These are phyloP conservation scores for Phialemoniopsis sp. DNA, from an alignment of 2,329 filamentous ascomycete species.

Conservation along the genomic window DNA sequence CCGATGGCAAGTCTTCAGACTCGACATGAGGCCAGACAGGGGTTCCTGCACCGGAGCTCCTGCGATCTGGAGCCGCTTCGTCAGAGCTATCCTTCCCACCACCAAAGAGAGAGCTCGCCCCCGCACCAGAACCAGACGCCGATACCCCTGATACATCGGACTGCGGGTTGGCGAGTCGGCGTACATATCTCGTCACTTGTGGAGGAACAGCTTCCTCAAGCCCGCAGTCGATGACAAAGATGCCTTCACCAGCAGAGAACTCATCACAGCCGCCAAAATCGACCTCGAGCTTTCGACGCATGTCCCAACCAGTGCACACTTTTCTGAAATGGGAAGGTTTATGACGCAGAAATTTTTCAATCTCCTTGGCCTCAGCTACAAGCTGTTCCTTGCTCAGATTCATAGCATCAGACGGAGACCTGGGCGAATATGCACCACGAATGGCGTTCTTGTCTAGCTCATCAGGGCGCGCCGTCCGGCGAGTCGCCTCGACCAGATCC, in stretches of 20 bases:
- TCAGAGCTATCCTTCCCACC: too few relatives aligned
- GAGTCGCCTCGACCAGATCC: conserved; percentile 74
- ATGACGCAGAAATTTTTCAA: conserved; percentile 69
- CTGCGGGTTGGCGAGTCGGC: conserved; percentile 18
- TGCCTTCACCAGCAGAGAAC: conserved; percentile 64
- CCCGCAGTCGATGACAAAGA: conserved; percentile 73
- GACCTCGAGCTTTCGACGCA: conserved; percentile 78
- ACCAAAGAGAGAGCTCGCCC: conserved; percentile 1
- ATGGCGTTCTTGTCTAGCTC: conserved; percentile 65
- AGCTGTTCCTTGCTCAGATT: conserved; percentile 67
- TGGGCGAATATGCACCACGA: conserved; percentile 68
- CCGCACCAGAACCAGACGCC: conserved; percentile 3
- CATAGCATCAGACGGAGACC: conserved; percentile 72
- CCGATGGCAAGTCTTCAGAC: conserved; percentile 1
- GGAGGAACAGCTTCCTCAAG: conserved; percentile 51
- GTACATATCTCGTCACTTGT: conserved; percentile 37
- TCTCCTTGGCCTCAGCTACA: conserved; percentile 72
- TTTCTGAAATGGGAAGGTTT: conserved; percentile 76
- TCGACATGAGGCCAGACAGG: conserved; percentile 2
- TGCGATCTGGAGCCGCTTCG: too few relatives aligned
- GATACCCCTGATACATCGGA: not conserved
- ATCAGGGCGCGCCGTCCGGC: conserved; percentile 67
- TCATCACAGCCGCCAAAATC: conserved; percentile 84
- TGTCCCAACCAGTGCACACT: conserved; percentile 83
- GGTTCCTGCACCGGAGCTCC: not conserved